Base-by-base conservation (phyloP, 1,284 basidiomycete genomes). In the Trichosporon coremiiforme region DNA sequence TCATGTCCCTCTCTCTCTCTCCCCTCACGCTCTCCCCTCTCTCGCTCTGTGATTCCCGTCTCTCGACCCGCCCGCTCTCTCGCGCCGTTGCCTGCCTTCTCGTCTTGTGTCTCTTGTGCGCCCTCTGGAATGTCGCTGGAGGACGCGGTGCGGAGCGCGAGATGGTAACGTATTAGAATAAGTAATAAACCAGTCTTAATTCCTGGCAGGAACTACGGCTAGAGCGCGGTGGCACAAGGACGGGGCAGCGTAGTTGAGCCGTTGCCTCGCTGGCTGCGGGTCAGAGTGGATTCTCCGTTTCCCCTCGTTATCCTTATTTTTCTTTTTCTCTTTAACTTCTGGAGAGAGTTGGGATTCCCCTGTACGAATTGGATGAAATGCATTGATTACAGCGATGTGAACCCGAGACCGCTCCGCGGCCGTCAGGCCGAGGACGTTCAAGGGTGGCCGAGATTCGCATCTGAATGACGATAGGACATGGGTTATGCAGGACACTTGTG, bases 301-400 rank as follows among this genome's bases (percentile, higher is more conserved):
- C 41, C 15, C 41, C 41, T 41, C 41, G 13, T 45, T n/a, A n/a
- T n/a, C 15, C 15, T n/a, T 15, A 4, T 41, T 50, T 36, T 47
- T 65, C 31, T 20, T 22, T 55, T 33, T 35, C 36, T 22, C 47
- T 33, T 53, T 22, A 31, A 7, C 17, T 38, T 53, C 35, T 62
- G 69, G 69, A 55, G 66, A 68, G 69, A 67, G 64, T 67, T 68
- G 68, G 70, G 72, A 70, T 69, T 73, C 60, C 66, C 31, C 71
- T 73, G 72, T 73, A 73, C 72, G 72, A 73, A 73, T 73, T 73
- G 72, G 72, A 73, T 73, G 72, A 73, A 69, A 71, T 73, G 72
- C 72, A 73, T 73, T 73, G 72, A 73, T 69, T 73, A 71, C 70
- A 70, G 57, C 31, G 57, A 60, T n/a, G 13, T n/a, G 8, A 12